Evolutionary conservation across 208 protist genomes (phyloP), one percentile per base, ranked within the genome.

Genomic region (Plasmodiophora brassicae): DNA sequence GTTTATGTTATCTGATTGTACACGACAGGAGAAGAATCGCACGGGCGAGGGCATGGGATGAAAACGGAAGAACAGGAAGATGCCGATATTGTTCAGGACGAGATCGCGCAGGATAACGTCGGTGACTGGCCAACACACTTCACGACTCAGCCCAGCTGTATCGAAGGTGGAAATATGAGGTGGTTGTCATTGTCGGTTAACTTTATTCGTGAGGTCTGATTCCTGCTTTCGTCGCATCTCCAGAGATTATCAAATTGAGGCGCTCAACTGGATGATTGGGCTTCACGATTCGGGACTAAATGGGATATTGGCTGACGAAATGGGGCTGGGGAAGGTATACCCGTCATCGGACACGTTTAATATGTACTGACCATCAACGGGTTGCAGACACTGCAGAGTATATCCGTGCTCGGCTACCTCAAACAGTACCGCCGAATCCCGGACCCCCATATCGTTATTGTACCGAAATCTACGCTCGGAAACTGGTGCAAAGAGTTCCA

Each of bases 221-320:
- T 25, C 28, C 38, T 84, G 35, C 25, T 25, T n/a, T n/a, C n/a
- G n/a, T n/a, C n/a, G n/a, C n/a, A n/a, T n/a, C n/a, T n/a, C n/a
- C 84, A 25, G 71, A 28, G n/a, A 84, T 84, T 99, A 99, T 86
- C 98, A 99, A 90, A 60, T 99, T 8, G 94, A 98, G 88, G 98
- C 97, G 20, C 94, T 99, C 10, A 98, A 98, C 90, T 99, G 98
- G 98, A 87, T 99, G 39, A 94, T 98, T 39, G 91, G 93, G 28
- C 91, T 98, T 32, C 96, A 97, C 89, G 94, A 97, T 41, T 93
- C 96, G 85, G 95, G 94, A 71, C 95, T 99, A 84, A 98, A 98
- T 90, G 97, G 97, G 38, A 99, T 99, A 85, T 93, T 99, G 25
- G 97, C 97, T 8, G 98, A 99, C 92, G 97, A 99, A 92, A 99